Percentiles rank a stretch among this genome's conserved stretches.
phyloP scores from a whole-genome alignment of 257 asterid genomes.

The Anisodus tanguticus region DNA sequence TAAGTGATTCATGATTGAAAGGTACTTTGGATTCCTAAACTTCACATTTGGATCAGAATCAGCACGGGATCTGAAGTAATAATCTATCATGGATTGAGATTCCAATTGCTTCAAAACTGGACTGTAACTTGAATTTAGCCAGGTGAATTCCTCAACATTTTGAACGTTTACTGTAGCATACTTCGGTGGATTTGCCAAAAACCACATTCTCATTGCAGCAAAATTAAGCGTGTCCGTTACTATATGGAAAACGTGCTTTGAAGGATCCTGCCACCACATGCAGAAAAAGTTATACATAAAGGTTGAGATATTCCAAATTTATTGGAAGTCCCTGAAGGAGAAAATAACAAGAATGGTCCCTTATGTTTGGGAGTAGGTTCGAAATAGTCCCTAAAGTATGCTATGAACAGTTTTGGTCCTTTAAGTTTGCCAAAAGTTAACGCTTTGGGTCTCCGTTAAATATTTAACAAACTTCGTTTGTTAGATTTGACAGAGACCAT shows the following conservation, averaged over 20 bases:
- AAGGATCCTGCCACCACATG: slow-evolving; percentile 59
- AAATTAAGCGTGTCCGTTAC: slow-evolving; percentile 89
- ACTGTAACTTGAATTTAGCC: slow-evolving; percentile 94
- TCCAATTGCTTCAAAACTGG: slow-evolving; percentile 87
- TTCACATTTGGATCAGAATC: slow-evolving; percentile 83
- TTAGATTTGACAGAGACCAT: too few relatives aligned
- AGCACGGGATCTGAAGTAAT: slow-evolving; percentile 72
- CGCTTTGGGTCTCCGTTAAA: too few relatives aligned
- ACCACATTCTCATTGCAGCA: slow-evolving; percentile 99
- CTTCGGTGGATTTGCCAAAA: slow-evolving; percentile 77
- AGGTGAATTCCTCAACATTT: slow-evolving; percentile 82
- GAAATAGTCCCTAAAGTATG: too few relatives aligned
- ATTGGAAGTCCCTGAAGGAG: not conserved
- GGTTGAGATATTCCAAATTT: not conserved
- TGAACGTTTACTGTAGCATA: slow-evolving; percentile 76
- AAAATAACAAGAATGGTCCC: too few relatives aligned
- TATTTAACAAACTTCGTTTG: too few relatives aligned
- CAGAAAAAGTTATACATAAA: slow-evolving; percentile 29
- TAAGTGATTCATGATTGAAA: slow-evolving; percentile 93
- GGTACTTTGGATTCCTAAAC: slow-evolving; percentile 91
- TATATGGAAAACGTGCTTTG: slow-evolving; percentile 80
- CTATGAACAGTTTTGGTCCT: too few relatives aligned
- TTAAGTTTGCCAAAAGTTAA: too few relatives aligned
- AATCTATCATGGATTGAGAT: slow-evolving; percentile 80
- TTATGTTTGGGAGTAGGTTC: too few relatives aligned